A percentile compares a stretch with the other conserved stretches of the same genome.
Evolutionary conservation across 1,139 yeast species (phyloP).

Genomic region (Debaryomycetaceae sp.): DNA sequence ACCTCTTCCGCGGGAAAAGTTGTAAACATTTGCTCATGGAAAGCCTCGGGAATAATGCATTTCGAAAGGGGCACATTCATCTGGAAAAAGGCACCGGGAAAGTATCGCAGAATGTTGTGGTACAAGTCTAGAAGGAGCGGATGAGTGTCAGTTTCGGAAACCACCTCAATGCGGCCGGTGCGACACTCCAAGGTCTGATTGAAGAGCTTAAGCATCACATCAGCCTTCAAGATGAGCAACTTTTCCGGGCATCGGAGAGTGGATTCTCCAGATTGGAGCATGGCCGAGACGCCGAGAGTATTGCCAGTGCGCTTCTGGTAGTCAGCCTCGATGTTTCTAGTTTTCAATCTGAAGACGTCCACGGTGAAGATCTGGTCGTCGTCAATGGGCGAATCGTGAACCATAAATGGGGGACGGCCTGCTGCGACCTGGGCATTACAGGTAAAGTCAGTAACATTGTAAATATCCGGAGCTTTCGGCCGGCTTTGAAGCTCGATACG

Average conservation of each 20-base stretch:
- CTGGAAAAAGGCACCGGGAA: slow-evolving; percentile 3
- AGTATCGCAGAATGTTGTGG: slow-evolving; percentile 1
- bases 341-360: slow-evolving; percentile 1
- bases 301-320: neutral
- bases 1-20: neutral
- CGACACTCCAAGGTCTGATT: slow-evolving; percentile 3
- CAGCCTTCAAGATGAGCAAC: slow-evolving; percentile 3
- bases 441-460: slow-evolving; percentile 5
- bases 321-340: neutral
- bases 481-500: slow-evolving; percentile 2
- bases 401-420: slow-evolving; percentile 1
- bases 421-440: slow-evolving; percentile 1
- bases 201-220: slow-evolving; percentile 3
- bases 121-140: slow-evolving; percentile 1
- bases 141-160: neutral
- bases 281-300: neutral
- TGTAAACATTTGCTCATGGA: neutral
- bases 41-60: slow-evolving; percentile 2
- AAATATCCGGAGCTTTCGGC: slow-evolving; percentile 3
- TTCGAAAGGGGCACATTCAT: slow-evolving; percentile 1
- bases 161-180: neutral
- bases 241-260: slow-evolving; percentile 2
- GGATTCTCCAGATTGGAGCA: neutral
- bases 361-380: slow-evolving; percentile 4
- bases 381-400: slow-evolving; percentile 1